Base-by-base conservation (phyloP, 108 stramenopile species). In the Skeletonema menzelii region DNA sequence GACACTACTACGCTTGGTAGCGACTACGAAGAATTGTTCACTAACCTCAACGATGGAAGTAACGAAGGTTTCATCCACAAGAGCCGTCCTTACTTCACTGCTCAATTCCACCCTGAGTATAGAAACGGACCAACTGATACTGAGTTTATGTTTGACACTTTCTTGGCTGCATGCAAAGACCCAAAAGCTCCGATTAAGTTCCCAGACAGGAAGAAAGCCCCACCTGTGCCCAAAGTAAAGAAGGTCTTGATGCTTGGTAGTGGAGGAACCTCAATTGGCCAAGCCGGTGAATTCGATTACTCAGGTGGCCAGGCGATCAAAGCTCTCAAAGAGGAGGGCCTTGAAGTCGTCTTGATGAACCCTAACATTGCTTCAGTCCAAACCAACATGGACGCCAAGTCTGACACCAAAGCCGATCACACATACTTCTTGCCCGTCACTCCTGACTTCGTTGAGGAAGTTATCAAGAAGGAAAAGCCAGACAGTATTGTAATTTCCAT, bases 211-310 rank as follows among this genome's bases (percentile, higher is more conserved):
- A 83, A 88, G 59, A 77, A 72, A 31, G 83, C 89, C 0, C 88
- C 86, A 56, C 83, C 85, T 4, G 72, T 72, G 61, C 89, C 87
- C 4, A 74, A 78, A 32, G 88, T 92, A 47, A 96, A 96, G 85
- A 99, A 99, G 83, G 84, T 97, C n/a, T 87, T 99, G n/a, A 63
- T 99, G 73, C 88, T 99, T 34, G 98, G 98, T 44, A 88, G 86
- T 69, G 98, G 98, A 22, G 98, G 98, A 70, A 95, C 97, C 4
- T 96, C 94, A 56, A 99, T 99, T 75, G 98, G 98, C 32, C 98
- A 99, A 77, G 98, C 98, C 27, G 98, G 98, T 64, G 98, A 99
- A 89, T 99, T 99, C 80, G 98, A 99, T 81, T 99, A 99, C 83
- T 96, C 95, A 37, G 98, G 98, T 31, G 92, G 96, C 65, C 98